Conservation (phyloP, 106 monocot genomes). For the Posidonia australis region DNA sequence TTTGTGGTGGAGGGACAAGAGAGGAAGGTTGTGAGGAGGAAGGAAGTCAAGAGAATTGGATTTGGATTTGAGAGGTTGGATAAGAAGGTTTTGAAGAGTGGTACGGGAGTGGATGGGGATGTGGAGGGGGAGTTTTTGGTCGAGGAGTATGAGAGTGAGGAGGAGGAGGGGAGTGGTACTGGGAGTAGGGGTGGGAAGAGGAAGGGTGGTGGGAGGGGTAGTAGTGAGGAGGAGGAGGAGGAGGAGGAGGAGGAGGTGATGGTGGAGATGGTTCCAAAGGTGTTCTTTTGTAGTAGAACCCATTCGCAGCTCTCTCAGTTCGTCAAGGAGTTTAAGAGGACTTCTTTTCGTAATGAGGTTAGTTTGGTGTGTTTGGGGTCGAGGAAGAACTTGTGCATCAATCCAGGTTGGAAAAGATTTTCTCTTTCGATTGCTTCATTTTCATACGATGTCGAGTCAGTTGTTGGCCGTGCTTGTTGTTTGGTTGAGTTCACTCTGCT, state of each 20-base stretch:
- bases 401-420: conserved; percentile 38
- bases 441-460: neutral
- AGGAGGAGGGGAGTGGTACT: conserved; percentile 32
- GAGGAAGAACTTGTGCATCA: conserved; percentile 78
- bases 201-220: conserved; percentile 30
- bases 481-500: too few species aligned
- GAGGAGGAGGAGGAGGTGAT: conserved; percentile 25
- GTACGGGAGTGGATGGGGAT: neutral
- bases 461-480: too few species aligned
- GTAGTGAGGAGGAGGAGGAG: conserved; percentile 43
- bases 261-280: conserved; percentile 57
- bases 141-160: conserved; percentile 87
- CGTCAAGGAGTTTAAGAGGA: conserved; percentile 73
- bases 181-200: conserved; percentile 40
- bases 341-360: conserved; percentile 49
- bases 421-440: neutral
- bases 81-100: neutral
- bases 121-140: conserved; percentile 68
- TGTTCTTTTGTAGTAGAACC: conserved; percentile 80
- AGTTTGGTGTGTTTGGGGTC: conserved; percentile 71
- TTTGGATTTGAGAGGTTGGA: neutral
- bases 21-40: neutral
- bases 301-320: conserved; percentile 94
- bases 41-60: conserved; percentile 4
- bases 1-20: conserved; percentile 27